phyloP scores from a whole-genome alignment of 176 grass and related monocot genomes.

The Bonia amplexicaulis region DNA sequence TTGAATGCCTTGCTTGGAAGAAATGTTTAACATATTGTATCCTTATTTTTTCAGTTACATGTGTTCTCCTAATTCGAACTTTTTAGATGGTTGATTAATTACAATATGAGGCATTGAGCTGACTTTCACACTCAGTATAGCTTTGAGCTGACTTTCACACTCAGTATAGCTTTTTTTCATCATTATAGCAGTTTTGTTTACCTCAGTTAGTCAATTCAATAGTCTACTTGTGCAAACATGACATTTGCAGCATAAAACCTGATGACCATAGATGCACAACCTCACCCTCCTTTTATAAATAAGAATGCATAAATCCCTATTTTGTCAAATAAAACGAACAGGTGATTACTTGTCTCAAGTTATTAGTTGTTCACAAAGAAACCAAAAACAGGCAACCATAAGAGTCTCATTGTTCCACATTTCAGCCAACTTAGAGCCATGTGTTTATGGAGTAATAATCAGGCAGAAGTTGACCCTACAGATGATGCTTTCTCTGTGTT shows the following conservation, averaged over 20 bases:
- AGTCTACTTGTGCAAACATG: background rate
- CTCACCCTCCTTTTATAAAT: background rate
- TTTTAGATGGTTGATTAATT: background rate
- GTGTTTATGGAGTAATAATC: constrained; percentile 15
- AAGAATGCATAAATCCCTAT: background rate
- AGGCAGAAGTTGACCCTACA: background rate
- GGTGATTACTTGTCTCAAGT: background rate
- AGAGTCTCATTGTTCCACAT: constrained; percentile 13
- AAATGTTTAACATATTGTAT: background rate
- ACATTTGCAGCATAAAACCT: background rate
- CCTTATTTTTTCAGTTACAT: background rate
- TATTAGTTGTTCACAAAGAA: background rate
- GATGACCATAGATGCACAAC: background rate
- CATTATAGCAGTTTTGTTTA: constrained; percentile 2
- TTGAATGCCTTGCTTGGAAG: background rate
- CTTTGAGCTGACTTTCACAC: too few relatives aligned
- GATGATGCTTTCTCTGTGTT: background rate
- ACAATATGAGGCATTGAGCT: background rate
- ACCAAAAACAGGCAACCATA: background rate
- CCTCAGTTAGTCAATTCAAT: constrained; percentile 12
- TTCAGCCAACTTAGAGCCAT: background rate
- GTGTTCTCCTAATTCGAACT: background rate
- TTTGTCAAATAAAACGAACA: constrained; percentile 11
- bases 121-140: background rate
- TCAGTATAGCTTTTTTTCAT: background rate